Percentiles rank a stretch among this genome's conserved stretches.
Conservation (phyloP, 2,329 filamentous ascomycete species). For the Thelonectria blattea region DNA sequence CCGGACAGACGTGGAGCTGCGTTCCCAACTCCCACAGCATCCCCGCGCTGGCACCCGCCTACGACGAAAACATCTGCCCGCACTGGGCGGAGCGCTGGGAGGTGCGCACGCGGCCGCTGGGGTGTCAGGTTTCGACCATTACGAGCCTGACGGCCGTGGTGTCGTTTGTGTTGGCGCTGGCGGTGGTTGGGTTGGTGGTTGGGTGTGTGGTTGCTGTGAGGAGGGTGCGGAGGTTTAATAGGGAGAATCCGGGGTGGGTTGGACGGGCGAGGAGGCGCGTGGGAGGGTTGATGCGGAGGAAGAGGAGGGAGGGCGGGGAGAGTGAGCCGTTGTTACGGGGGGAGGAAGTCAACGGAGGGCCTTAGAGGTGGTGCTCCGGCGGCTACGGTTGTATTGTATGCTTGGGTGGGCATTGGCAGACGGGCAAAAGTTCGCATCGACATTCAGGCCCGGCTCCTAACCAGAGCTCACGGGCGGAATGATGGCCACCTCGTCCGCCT, state of each 20-base stretch:
- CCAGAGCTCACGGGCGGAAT: slow-evolving; percentile 90
- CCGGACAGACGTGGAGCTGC: slow-evolving; percentile 56
- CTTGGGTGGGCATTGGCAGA: too few relatives aligned
- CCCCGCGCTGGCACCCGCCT: slow-evolving; percentile 57
- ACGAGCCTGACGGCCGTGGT: slow-evolving; percentile 41
- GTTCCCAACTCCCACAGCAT: slow-evolving; percentile 56
- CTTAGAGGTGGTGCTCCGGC: slow-evolving; percentile 5
- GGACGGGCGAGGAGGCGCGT: slow-evolving; percentile 20
- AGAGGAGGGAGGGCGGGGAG: slow-evolving; percentile 33
- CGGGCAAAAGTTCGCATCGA: slow-evolving; percentile 8
- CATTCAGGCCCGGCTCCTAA: slow-evolving; percentile 47
- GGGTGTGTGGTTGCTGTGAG: slow-evolving; percentile 30
- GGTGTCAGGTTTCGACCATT: slow-evolving; percentile 45
- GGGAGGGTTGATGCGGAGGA: slow-evolving; percentile 11
- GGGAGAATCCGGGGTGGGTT: slow-evolving; percentile 31
- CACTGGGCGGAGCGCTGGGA: slow-evolving; percentile 53
- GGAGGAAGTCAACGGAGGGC: slow-evolving; percentile 1
- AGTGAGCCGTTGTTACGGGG: slow-evolving; percentile 40
- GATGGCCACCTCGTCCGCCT: slow-evolving; percentile 84
- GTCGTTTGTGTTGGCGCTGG: slow-evolving; percentile 39
- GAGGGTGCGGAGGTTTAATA: slow-evolving; percentile 32
- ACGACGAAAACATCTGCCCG: slow-evolving; percentile 58
- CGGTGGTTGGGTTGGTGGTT: slow-evolving; percentile 34
- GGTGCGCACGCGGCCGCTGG: slow-evolving; percentile 44
- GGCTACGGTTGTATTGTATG: too few relatives aligned